Conservation (phyloP, 768 basidiomycete genomes). For the Xerocomus brunneocitrinus region DNA sequence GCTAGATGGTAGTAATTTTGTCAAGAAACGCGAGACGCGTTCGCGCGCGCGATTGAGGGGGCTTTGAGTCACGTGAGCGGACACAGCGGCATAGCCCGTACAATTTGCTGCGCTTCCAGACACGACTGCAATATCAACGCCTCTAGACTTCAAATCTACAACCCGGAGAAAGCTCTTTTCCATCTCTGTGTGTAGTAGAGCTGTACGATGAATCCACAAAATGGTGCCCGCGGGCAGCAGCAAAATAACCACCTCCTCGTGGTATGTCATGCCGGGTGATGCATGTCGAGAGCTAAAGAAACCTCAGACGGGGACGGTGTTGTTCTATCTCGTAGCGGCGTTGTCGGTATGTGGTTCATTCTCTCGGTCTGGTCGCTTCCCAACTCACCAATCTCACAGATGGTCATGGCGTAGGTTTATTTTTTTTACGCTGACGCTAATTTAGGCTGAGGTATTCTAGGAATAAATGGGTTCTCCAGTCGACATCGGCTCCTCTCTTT, state of each 20-base stretch:
- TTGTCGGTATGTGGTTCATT: conserved; percentile 57
- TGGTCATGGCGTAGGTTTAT: conserved; percentile 78
- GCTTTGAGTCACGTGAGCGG: conserved; percentile 17
- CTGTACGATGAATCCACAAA: conserved; percentile 24
- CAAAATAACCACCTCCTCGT: conserved; percentile 31
- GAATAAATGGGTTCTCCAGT: conserved; percentile 89
- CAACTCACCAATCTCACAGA: conserved; percentile 40
- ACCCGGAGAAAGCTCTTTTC: background rate
- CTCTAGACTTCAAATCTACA: background rate
- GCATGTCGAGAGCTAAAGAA: conserved; percentile 3
- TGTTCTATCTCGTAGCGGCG: conserved; percentile 88
- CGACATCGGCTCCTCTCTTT: conserved; percentile 73
- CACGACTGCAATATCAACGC: background rate
- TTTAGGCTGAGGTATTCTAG: conserved; percentile 35
- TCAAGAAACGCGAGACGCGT: conserved; percentile 7
- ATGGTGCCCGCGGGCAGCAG: conserved; percentile 27
- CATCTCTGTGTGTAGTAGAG: background rate
- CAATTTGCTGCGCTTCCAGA: conserved; percentile 5
- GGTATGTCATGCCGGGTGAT: conserved; percentile 18
- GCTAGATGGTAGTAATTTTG: background rate
- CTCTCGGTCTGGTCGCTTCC: background rate
- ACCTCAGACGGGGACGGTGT: conserved; percentile 63
- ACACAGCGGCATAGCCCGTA: background rate
- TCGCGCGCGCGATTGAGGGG: conserved; percentile 1
- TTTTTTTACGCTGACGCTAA: conserved; percentile 18